phyloP scores from a whole-genome alignment of 2,329 filamentous ascomycete species.

The Colletotrichum paranaense region DNA sequence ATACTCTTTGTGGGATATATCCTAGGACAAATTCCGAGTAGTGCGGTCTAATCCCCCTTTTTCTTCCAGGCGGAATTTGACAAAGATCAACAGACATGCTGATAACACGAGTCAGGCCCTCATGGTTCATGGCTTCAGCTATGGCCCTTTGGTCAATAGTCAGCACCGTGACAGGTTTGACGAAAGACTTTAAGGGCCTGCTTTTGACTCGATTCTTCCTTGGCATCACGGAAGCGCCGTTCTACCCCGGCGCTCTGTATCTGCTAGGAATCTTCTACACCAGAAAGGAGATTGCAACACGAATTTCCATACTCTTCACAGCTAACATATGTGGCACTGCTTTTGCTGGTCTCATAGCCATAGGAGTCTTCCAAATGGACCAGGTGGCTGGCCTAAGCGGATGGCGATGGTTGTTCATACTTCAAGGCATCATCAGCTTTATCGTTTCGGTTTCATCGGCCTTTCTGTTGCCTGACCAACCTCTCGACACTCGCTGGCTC shows the following conservation, averaged over 20 bases:
- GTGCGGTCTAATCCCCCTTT: not conserved
- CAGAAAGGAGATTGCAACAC: slow-evolving; percentile 49
- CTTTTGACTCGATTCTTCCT: slow-evolving; percentile 49
- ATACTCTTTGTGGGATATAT: not conserved
- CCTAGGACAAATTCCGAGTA: not conserved
- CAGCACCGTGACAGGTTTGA: not conserved
- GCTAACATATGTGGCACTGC: slow-evolving; percentile 42
- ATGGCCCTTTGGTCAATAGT: not conserved
- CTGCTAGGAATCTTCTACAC: slow-evolving; percentile 51
- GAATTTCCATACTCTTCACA: slow-evolving; percentile 49
- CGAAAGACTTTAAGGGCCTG: slow-evolving; percentile 36
- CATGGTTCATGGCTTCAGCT: not conserved
- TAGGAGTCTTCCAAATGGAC: slow-evolving; percentile 49
- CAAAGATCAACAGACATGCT: not conserved
- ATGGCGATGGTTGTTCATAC: slow-evolving; percentile 59
- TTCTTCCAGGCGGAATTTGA: not conserved
- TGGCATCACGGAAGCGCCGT: slow-evolving; percentile 47
- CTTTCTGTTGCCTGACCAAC: not conserved
- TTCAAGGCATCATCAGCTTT: not conserved
- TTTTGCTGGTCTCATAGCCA: slow-evolving; percentile 38
- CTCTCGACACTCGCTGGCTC: not conserved
- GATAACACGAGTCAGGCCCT: not conserved
- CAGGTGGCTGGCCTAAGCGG: slow-evolving; percentile 54
- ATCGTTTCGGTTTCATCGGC: not conserved
- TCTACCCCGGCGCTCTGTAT: slow-evolving; percentile 37